Evolutionary conservation across 176 grass and related monocot genomes (phyloP).

Genomic region (Lolium rigidum): DNA sequence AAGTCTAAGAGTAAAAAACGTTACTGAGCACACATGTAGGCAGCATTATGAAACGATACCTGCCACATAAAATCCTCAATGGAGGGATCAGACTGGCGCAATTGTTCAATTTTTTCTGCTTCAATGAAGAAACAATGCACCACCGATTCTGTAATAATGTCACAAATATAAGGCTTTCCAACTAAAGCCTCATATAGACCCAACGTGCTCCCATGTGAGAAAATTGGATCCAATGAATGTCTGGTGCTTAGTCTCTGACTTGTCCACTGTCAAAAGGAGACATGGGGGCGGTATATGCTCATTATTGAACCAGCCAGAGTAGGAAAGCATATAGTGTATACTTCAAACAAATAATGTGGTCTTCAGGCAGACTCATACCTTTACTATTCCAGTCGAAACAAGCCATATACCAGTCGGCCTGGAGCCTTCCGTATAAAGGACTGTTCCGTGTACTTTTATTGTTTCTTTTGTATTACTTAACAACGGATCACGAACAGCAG

Average conservation of each 20-base stretch:
- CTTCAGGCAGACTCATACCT: slow-evolving; percentile 53
- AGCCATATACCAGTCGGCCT: slow-evolving; percentile 84
- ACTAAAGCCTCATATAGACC: slow-evolving; percentile 86
- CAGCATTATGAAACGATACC: slow-evolving; percentile 47
- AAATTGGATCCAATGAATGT: slow-evolving; percentile 80
- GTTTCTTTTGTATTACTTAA: slow-evolving; percentile 74
- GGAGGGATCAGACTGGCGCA: slow-evolving; percentile 61
- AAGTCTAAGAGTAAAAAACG: background rate
- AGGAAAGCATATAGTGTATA: background rate
- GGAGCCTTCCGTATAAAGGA: slow-evolving; percentile 77
- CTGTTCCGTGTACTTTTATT: slow-evolving; percentile 59
- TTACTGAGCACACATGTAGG: background rate
- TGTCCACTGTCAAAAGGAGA: slow-evolving; percentile 61
- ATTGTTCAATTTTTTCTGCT: slow-evolving; percentile 77
- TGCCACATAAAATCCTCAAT: slow-evolving; percentile 94
- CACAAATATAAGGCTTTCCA: slow-evolving; percentile 91
- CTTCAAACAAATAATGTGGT: background rate
- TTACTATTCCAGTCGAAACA: slow-evolving; percentile 79
- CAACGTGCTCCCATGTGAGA: slow-evolving; percentile 88
- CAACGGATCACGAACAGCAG: slow-evolving; percentile 54
- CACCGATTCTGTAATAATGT: slow-evolving; percentile 80
- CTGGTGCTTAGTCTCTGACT: slow-evolving; percentile 72
- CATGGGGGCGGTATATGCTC: background rate
- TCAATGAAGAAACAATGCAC: slow-evolving; percentile 95
- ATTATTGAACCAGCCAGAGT: slow-evolving; percentile 35